Evolutionary conservation across 345 rosid genomes (phyloP), one percentile per base, ranked within the genome.

Genomic region (Populus nigra): DNA sequence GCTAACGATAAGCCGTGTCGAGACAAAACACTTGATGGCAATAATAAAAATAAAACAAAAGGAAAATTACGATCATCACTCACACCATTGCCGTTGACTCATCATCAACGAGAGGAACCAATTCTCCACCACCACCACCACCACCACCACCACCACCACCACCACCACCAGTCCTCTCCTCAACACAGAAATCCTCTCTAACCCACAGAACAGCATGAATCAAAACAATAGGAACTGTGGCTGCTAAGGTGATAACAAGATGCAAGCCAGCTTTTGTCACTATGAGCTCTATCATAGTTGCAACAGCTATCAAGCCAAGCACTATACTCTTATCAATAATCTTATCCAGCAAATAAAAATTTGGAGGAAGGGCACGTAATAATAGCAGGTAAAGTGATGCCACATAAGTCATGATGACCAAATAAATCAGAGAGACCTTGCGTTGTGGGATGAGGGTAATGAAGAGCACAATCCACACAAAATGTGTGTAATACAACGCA

Each of bases 171-270:
- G 23, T 57, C 71, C 63, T 73, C 27, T 80, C 83, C 13, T 43
- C 57, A 68, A n/a, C 3, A 39, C 22, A 25, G 47, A 62, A 23
- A 33, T 69, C 72, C 22, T 74, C 82, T 23, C 33, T 80, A 10
- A 78, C 68, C 84, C 84, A 78, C 47, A 81, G 33, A 73, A 76
- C 77, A 11, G 84, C 82, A 13, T 84, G 87, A 61, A 78, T 74
- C 70, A 81, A 29, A 22, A 84, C 71, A 23, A 84, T 25, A 0
- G 87, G 87, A 1, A 25, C 9, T 15, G 84, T 45, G 3, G 71
- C 83, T 6, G 73, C 83, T 8, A 81, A 13, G 23, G 87, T 81
- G 3, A 70, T 7, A 5, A 81, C 13, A 59, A 84, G 80, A 76
- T 84, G 87, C 7, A 78, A 11, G 22, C 63, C 83, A 10, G 84